A percentile compares a stretch with the other conserved stretches of the same genome.
These are phyloP conservation scores for Lasiodiplodia gonubiensis DNA, from an alignment of 2,329 filamentous ascomycete species.

Conservation along the genomic window DNA sequence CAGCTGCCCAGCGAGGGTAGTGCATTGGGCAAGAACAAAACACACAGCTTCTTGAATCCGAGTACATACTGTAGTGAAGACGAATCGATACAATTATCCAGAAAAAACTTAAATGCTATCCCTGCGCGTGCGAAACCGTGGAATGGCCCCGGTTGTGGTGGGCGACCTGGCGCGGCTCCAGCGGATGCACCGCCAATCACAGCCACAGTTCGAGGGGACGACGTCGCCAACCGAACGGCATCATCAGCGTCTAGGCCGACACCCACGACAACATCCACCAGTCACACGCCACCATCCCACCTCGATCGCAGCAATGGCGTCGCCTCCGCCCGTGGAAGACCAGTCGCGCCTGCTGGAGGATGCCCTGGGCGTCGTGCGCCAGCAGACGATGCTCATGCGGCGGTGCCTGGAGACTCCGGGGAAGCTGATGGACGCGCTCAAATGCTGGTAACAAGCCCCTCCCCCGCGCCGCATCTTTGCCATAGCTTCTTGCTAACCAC, in stretches of 20 bases:
- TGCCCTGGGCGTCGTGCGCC: slow-evolving; percentile 92
- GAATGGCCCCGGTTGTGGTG: neutral
- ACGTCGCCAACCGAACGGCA: slow-evolving; percentile 28
- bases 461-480: neutral
- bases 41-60: neutral
- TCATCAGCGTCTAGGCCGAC: slow-evolving; percentile 23
- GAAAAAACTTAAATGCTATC: neutral
- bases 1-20: neutral
- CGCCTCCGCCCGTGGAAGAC: slow-evolving; percentile 58
- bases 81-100: neutral
- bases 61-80: slow-evolving; percentile 13
- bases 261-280: slow-evolving; percentile 26
- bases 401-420: slow-evolving; percentile 96
- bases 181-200: slow-evolving; percentile 24
- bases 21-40: slow-evolving; percentile 14
- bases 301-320: slow-evolving; percentile 57
- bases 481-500: slow-evolving; percentile 20
- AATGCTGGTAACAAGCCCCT: slow-evolving; percentile 78
- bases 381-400: slow-evolving; percentile 96
- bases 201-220: slow-evolving; percentile 23
- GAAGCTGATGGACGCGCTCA: slow-evolving; percentile 99
- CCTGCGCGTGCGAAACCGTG: slow-evolving; percentile 10
- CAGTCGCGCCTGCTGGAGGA: slow-evolving; percentile 93
- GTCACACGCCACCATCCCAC: slow-evolving; percentile 48
- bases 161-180: neutral